Evolutionary conservation across 371 early-diverging fungal genomes (phyloP), one percentile per base, ranked within the genome.

Genomic region (Syncephalastrum contaminatum): DNA sequence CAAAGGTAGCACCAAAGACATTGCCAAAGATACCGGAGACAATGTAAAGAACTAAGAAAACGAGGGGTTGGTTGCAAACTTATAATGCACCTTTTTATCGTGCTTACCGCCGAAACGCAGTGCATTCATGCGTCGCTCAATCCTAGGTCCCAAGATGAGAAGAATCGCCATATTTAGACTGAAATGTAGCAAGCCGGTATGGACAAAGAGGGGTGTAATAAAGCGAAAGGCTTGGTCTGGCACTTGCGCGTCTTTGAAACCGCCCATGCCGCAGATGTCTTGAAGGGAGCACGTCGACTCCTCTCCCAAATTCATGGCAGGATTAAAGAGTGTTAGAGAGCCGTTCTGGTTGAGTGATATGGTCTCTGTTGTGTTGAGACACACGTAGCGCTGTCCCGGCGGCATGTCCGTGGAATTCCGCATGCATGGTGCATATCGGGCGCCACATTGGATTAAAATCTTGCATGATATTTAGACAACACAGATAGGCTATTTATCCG

Each of bases 221-320:
- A 91, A 89, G 13, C 91, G 77, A 60, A 71, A 90, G 81, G 89
- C 85, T 58, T 90, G 90, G 59, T 88, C 70, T 1, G 82, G 77
- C 40, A 42, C 3, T 50, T 61, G 51, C 1, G 43, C 45, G 51
- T 53, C 16, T 43, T 43, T n/a, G 63, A 77, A 56, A 25, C 73
- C 53, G 56, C 65, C 61, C 50, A 83, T 69, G 8, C 76, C 81
- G 62, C 83, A 83, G n/a, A 77, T 60, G 16, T 79, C 69, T 3
- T 71, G 62, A 16, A 80, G 51, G 7, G 68, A 67, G 55, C 81
- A 81, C 6, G 58, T 41, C 0, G 59, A 50, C 13, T 48, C 39
- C n/a, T 21, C 43, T 2, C 47, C 19, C 16, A 24, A 8, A 27
- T 13, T 39, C 7, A 51, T 15, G 20, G 49, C 52, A 12, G 64